Evolutionary conservation across 2,329 filamentous ascomycete species (phyloP).

Genomic region (Verticillium klebahnii): DNA sequence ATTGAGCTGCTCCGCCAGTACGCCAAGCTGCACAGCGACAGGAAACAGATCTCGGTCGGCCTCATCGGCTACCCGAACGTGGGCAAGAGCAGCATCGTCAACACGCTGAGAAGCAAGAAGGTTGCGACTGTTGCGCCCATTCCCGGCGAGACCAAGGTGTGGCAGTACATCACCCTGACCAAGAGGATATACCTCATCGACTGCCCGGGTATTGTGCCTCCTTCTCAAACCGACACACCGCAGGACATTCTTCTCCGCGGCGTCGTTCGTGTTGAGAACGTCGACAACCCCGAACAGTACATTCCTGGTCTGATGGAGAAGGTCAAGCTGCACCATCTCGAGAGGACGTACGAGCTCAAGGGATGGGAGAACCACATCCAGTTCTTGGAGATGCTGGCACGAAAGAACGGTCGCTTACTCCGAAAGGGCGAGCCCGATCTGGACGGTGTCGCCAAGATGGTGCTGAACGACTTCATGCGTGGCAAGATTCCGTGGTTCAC

Average conservation of each 20-base stretch:
- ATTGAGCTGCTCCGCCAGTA: constrained; percentile 93
- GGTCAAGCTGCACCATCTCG: constrained; percentile 82
- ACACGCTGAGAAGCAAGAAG: constrained; percentile 90
- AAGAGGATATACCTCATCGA: constrained; percentile 92
- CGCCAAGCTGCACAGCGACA: constrained; percentile 78
- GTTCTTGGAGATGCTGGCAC: constrained; percentile 80
- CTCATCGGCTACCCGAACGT: constrained; percentile 83
- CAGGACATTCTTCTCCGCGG: constrained; percentile 86
- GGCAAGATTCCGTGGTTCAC: constrained; percentile 98
- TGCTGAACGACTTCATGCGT: constrained; percentile 91
- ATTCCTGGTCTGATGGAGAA: constrained; percentile 73
- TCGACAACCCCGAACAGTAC: constrained; percentile 90
- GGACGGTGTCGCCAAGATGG: constrained; percentile 93
- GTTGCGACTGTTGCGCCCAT: constrained; percentile 92
- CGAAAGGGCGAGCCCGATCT: constrained; percentile 93
- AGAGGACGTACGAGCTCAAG: constrained; percentile 86
- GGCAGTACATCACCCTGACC: constrained; percentile 97
- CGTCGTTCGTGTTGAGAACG: constrained; percentile 91
- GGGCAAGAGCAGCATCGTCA: constrained; percentile 96
- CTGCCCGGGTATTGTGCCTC: constrained; percentile 93
- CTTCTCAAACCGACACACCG: constrained; percentile 76
- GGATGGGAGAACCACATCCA: constrained; percentile 72
- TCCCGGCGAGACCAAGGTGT: constrained; percentile 94
- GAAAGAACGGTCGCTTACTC: constrained; percentile 80
- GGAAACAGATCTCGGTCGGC: constrained; percentile 88